Evolutionary conservation across 805 yeast species (phyloP), one percentile per base, ranked within the genome.

Genomic region (Metschnikowia vanudenii): DNA sequence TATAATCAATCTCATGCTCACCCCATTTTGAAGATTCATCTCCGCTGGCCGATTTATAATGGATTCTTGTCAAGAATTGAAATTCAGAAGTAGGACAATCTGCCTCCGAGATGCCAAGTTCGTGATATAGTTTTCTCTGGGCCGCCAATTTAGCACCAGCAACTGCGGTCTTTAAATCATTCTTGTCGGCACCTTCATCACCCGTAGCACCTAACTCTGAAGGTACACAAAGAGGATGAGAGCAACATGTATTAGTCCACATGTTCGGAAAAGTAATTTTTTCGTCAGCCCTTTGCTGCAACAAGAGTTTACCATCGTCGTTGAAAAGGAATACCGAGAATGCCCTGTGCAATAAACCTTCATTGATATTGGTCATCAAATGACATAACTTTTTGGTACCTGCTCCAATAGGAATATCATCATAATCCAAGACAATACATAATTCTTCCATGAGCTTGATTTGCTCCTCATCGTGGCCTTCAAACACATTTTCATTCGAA

Each of bases 241-340:
- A 91, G 67, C 99, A 94, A 69, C 99, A 94, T 1, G 99, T 94
- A 66, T 94, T 94, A 20, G 99, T 94, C 99, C 99, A 94, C 85
- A 91, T 82, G 48, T 82, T 82, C 0, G 98, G 96, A 68, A 94
- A 94, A 1, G 99, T 94, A 70, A 94, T 94, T 67, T 94, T 94
- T 64, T 94, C 98, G 41, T 83, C 82, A 0, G 99, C 98, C 58
- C 99, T 82, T 71, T 92, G 97, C 71, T 94, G 99, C 56, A 94
- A 74, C 48, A 94, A 75, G 51, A 94, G 76, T 67, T 85, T 77
- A 49, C 82, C 82, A 37, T 87, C 80, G 18, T 79, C 79, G 65
- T 90, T 85, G 73, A 94, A 94, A 45, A 92, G 69, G 59, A 94
- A 94, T n/a, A 91, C 97, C 20, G 96, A 88, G 63, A 94, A 94